These are phyloP conservation scores for Rosa lucieae DNA, from an alignment of 306 rosid genomes.

Conservation along the genomic window DNA sequence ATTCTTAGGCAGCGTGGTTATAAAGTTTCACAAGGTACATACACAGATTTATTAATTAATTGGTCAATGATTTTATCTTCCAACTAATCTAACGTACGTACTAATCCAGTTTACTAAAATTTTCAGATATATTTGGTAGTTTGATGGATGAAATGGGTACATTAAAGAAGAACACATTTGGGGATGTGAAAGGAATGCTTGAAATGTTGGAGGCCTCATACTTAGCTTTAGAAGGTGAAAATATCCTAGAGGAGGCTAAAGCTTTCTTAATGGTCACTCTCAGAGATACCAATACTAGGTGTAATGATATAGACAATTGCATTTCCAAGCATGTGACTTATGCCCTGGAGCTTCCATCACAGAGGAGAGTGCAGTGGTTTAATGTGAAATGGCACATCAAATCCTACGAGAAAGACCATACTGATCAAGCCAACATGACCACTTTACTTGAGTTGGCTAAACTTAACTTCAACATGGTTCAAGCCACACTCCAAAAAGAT, in stretches of 20 bases:
- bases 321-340: constrained; percentile 28
- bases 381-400: constrained; percentile 52
- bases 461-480: constrained; percentile 47
- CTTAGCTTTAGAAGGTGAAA: constrained; percentile 44
- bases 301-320: neutral
- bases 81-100: neutral
- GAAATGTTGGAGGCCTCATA: constrained; percentile 45
- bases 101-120: neutral
- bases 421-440: neutral
- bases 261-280: constrained; percentile 18
- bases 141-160: constrained; percentile 28
- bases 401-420: constrained; percentile 5
- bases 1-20: constrained; percentile 52
- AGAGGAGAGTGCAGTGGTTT: constrained; percentile 68
- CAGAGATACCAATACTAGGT: neutral
- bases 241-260: constrained; percentile 30
- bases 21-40: constrained; percentile 43
- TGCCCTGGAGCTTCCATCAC: constrained; percentile 51
- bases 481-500: constrained; percentile 49
- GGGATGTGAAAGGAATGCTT: constrained; percentile 20
- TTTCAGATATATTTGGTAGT: constrained; percentile 30
- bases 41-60: neutral
- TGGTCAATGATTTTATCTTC: neutral
- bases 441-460: constrained; percentile 47
- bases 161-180: neutral